Conservation (phyloP, 2,329 filamentous ascomycete genomes). For the Madurella fahalii region DNA sequence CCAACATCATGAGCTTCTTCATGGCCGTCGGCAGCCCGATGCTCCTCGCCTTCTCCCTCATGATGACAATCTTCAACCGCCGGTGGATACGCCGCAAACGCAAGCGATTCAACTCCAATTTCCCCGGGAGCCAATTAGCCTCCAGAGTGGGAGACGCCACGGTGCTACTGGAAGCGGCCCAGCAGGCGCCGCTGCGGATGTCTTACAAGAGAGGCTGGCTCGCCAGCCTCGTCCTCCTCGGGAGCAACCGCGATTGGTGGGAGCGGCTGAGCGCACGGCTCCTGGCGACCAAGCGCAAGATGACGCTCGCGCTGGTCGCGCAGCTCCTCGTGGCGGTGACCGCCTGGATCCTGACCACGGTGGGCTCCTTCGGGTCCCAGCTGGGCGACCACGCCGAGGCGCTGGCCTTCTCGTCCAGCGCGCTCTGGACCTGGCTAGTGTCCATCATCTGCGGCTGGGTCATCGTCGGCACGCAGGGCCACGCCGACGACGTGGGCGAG, state of each 20-base stretch:
- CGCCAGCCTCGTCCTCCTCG: background rate
- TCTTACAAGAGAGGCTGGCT: background rate
- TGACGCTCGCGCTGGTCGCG: constrained; percentile 3
- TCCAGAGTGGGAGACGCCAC: background rate
- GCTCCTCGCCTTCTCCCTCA: constrained; percentile 3
- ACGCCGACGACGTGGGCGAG: background rate
- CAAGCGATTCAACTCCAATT: background rate
- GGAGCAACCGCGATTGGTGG: constrained; percentile 3
- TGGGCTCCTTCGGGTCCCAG: background rate
- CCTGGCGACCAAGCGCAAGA: background rate
- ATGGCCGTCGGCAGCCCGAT: constrained; percentile 7
- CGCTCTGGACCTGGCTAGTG: constrained; percentile 9
- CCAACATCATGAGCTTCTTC: constrained; percentile 7
- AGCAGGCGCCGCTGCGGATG: constrained; percentile 5
- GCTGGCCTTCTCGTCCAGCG: background rate
- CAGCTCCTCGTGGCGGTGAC: constrained; percentile 1
- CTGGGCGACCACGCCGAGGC: constrained; percentile 1
- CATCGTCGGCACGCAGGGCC: constrained; percentile 4
- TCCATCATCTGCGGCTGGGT: constrained; percentile 6
- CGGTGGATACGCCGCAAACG: background rate
- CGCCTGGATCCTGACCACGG: constrained; percentile 3
- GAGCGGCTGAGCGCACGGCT: background rate
- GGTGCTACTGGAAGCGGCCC: background rate
- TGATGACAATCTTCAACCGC: constrained; percentile 10
- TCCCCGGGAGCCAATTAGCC: background rate